A percentile compares a stretch with the other conserved stretches of the same genome.
phyloP scores from a whole-genome alignment of 208 protist species.

The Leishmania gerbilli region DNA sequence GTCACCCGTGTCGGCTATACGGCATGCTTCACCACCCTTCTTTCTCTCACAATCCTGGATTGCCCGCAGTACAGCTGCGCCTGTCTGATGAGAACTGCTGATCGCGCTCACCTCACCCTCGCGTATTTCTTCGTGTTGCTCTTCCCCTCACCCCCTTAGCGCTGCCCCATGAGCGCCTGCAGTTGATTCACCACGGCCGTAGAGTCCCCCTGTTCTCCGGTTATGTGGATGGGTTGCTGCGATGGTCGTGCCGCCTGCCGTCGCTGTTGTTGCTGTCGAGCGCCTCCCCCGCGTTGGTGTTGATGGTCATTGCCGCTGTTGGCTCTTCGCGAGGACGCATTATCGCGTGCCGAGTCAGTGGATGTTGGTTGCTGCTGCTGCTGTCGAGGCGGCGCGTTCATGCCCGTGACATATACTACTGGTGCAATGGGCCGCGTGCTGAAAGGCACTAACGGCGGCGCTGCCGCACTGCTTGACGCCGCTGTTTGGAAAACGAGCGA shows the following conservation, averaged over 20 bases:
- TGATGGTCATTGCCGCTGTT: not conserved
- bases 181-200: slow-evolving; percentile 33
- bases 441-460: slow-evolving; percentile 22
- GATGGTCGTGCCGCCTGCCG: not conserved
- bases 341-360: not conserved
- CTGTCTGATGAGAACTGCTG: too few species aligned
- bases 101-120: not conserved
- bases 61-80: not conserved
- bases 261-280: not conserved
- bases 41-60: not conserved
- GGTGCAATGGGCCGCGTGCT: slow-evolving; percentile 27
- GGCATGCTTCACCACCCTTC: too few species aligned
- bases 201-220: slow-evolving; percentile 21
- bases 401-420: not conserved
- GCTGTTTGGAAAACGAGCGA: slow-evolving; percentile 24
- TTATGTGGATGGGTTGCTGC: slow-evolving; percentile 21
- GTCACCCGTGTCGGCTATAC: not conserved
- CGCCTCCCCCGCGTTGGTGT: not conserved
- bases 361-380: not conserved
- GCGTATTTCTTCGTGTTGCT: not conserved
- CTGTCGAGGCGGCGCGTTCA: not conserved
- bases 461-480: not conserved
- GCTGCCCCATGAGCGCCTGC: slow-evolving; percentile 19
- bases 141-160: not conserved
- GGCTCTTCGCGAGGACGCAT: not conserved